Base-by-base conservation (phyloP, 1,284 basidiomycete genomes). In the Cystobasidium slooffiae region DNA sequence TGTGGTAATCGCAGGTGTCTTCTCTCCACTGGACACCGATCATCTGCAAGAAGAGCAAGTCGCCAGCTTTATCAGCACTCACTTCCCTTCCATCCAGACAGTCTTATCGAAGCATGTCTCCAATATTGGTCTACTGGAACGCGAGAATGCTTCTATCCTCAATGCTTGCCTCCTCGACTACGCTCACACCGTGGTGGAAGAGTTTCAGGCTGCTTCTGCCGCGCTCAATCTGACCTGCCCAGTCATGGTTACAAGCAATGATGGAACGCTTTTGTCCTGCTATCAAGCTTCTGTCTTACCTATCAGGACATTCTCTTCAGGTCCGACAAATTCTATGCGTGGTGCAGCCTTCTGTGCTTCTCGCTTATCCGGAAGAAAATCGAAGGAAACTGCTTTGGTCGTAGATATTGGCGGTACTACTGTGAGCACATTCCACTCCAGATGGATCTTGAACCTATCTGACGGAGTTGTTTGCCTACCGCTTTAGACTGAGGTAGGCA, bases 91-190 rank as follows among this genome's bases (percentile, higher is more conserved):
- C 14, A 81, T 84, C 6, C 85, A 86, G 82, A 76, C 84, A 64
- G 80, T 85, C 70, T 79, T 84, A 79, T 82, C 84, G 78, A 79
- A 84, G 78, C 77, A 85, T 79, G 86, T 88, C 64, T 87, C 86
- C 10, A 85, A 86, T 74, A 82, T 87, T 67, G 87, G 88, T 61
- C 83, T 88, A 66, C 82, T 88, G 18, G 86, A 88, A 77, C 85
- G 88, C 49, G 88, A 88, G 80, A 88, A 89, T 73, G 88, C 88
- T 8, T 81, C 87, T 22, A 88, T 89, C 64, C 83, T 88, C 75
- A 89, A 89, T 78, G 87, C 88, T 6, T 86, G 86, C 0, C 85
- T 88, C 66, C 82, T 86, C 12, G 79, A 83, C 4, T 88, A 86
- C 76, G 87, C 87, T 0, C 83, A 83, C 46, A 81, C 81, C 14